Conservation (phyloP, 164 flowering plant species). For the Echeveria elegans region DNA sequence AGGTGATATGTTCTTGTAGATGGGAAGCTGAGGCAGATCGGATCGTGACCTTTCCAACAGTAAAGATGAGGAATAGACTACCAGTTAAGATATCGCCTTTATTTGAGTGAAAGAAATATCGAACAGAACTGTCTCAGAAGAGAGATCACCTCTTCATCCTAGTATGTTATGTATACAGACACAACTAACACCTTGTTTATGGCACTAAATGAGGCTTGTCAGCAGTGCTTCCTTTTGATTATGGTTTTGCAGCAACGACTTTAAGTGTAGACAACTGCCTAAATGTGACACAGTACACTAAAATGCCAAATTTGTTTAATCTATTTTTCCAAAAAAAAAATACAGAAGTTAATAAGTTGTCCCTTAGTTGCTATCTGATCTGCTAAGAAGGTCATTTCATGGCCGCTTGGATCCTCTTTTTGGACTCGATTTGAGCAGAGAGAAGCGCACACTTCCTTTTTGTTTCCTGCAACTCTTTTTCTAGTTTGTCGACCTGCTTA, state of each 20-base stretch:
- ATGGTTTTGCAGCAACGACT: no score
- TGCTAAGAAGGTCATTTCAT: not conserved
- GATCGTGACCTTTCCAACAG: constrained; percentile 75
- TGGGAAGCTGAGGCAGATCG: constrained; percentile 78
- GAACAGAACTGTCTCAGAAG: not conserved
- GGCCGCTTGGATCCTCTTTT: not conserved
- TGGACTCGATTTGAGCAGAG: not conserved
- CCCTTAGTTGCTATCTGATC: no score
- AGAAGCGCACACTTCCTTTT: constrained; percentile 9
- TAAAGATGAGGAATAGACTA: constrained; percentile 69
- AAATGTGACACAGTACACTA: no score
- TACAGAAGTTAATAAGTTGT: no score
- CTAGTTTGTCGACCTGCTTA: constrained; percentile 4
- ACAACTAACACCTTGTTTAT: no score
- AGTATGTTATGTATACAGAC: no score
- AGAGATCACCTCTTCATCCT: no score
- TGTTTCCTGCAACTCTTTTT: not conserved
- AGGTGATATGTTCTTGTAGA: constrained; percentile 25
- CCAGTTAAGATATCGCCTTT: constrained; percentile 46
- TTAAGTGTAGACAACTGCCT: no score
- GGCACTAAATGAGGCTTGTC: no score
- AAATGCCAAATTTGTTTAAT: no score
- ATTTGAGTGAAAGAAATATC: not conserved
- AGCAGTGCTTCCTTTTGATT: no score
- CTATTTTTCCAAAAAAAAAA: no score